Evolutionary conservation across 2,329 filamentous ascomycete species (phyloP).

Genomic region (Fusarium torreyae): DNA sequence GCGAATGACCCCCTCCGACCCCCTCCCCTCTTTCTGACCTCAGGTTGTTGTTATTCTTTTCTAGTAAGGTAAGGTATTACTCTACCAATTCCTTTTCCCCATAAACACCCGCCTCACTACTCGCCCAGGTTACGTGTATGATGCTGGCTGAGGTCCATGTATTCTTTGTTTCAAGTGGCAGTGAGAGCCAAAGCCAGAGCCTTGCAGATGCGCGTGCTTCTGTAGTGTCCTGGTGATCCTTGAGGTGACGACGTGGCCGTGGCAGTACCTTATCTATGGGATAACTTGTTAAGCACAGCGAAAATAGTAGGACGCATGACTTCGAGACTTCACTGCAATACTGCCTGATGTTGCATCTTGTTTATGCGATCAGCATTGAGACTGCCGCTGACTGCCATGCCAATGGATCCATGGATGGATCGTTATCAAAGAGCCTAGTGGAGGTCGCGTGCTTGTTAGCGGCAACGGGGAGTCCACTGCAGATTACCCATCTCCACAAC

Average conservation of each 20-base stretch:
- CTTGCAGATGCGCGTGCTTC: constrained; percentile 7
- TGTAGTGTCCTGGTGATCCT: constrained; percentile 16
- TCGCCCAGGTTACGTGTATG: constrained; percentile 2
- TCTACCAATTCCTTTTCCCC: constrained; percentile 1
- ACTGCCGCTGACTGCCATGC: constrained; percentile 9
- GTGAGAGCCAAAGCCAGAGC: constrained; percentile 12
- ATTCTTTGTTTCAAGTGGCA: constrained; percentile 28
- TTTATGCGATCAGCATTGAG: not conserved
- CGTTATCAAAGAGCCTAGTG: constrained; percentile 42
- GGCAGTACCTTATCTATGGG: constrained; percentile 9
- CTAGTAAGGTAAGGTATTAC: not conserved
- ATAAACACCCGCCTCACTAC: constrained; percentile 8
- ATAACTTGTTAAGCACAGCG: not conserved
- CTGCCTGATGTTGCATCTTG: not conserved
- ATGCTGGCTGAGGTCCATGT: not conserved
- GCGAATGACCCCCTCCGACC: constrained; percentile 16
- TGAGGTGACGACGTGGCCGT: constrained; percentile 23
- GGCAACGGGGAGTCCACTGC: constrained; percentile 35
- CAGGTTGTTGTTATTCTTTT: constrained; percentile 4
- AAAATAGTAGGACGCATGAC: constrained; percentile 2
- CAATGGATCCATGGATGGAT: not conserved
- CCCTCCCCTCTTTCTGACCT: constrained; percentile 22
- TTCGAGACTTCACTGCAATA: not conserved
- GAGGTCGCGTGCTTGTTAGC: constrained; percentile 44
- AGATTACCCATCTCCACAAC: constrained; percentile 23